Conservation (phyloP, 2,329 filamentous ascomycete genomes). For the Trichoderma harzianum region DNA sequence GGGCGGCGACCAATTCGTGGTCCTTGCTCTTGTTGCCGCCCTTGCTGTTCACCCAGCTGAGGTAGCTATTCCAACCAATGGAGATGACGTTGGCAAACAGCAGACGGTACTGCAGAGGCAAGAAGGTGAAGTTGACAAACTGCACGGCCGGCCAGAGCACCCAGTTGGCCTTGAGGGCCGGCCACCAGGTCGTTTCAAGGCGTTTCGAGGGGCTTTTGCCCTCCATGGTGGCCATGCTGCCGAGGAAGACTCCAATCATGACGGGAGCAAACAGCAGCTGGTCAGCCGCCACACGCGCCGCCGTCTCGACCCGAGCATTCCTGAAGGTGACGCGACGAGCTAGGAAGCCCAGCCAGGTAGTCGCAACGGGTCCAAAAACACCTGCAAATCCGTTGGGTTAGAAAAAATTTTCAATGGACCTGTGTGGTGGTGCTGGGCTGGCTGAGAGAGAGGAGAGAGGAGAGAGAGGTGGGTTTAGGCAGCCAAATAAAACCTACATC, state of each 20-base stretch:
- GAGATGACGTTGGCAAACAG: conserved; percentile 82
- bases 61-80: conserved; percentile 63
- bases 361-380: conserved; percentile 84
- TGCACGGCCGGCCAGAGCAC: conserved; percentile 86
- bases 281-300: conserved; percentile 75
- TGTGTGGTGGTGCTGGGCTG: background rate
- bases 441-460: background rate
- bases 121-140: conserved; percentile 79
- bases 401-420: background rate
- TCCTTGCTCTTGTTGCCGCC: conserved; percentile 21
- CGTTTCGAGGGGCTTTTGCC: conserved; percentile 61
- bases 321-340: conserved; percentile 63
- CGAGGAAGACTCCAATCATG: conserved; percentile 78
- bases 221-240: conserved; percentile 80
- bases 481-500: conserved; percentile 49
- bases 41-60: conserved; percentile 58
- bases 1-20: conserved; percentile 18
- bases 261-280: conserved; percentile 81
- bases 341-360: conserved; percentile 81
- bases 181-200: conserved; percentile 65
- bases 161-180: conserved; percentile 78
- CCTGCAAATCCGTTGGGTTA: conserved; percentile 39
- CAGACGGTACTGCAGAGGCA: conserved; percentile 79
- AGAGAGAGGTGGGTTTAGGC: background rate
- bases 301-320: conserved; percentile 65